Conservation (phyloP, 1,284 basidiomycete genomes). For the Gomphus bonarii region DNA sequence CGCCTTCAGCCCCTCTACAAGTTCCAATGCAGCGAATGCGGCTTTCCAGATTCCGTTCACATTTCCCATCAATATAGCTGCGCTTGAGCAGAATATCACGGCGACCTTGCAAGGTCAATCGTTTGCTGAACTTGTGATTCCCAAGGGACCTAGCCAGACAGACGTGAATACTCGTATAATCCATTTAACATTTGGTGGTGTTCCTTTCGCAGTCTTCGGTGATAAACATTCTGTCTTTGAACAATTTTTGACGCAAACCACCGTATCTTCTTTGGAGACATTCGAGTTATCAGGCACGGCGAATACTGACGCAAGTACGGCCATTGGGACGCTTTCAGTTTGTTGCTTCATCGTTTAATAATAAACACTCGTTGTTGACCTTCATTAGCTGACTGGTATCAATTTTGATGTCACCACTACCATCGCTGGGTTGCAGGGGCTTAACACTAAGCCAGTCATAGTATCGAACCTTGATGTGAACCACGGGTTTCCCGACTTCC, state of each 20-base stretch:
- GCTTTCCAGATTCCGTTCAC: slow-evolving; percentile 61
- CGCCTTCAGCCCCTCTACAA: slow-evolving; percentile 48
- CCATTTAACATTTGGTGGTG: slow-evolving; percentile 48
- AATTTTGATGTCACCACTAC: slow-evolving; percentile 53
- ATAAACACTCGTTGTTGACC: not conserved
- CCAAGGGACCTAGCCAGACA: slow-evolving; percentile 48
- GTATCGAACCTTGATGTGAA: slow-evolving; percentile 59
- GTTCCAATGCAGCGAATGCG: slow-evolving; percentile 50
- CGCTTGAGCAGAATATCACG: slow-evolving; percentile 53
- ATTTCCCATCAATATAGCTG: slow-evolving; percentile 61
- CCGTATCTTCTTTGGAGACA: slow-evolving; percentile 36
- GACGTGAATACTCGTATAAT: slow-evolving; percentile 57
- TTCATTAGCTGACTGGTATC: slow-evolving; percentile 36
- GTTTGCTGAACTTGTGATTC: slow-evolving; percentile 56
- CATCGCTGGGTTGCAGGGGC: slow-evolving; percentile 59
- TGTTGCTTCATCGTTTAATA: slow-evolving; percentile 1
- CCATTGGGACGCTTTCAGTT: slow-evolving; percentile 53
- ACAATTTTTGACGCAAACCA: slow-evolving; percentile 59
- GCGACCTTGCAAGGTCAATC: slow-evolving; percentile 42
- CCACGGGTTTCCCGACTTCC: slow-evolving; percentile 55
- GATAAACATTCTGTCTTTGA: slow-evolving; percentile 48
- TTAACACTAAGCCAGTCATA: slow-evolving; percentile 48
- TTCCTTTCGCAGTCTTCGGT: slow-evolving; percentile 50
- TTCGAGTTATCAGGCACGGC: slow-evolving; percentile 51
- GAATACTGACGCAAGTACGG: slow-evolving; percentile 54